Evolutionary conservation across 441 rosid genomes (phyloP), one percentile per base, ranked within the genome.

Genomic region (Kokia cookei): DNA sequence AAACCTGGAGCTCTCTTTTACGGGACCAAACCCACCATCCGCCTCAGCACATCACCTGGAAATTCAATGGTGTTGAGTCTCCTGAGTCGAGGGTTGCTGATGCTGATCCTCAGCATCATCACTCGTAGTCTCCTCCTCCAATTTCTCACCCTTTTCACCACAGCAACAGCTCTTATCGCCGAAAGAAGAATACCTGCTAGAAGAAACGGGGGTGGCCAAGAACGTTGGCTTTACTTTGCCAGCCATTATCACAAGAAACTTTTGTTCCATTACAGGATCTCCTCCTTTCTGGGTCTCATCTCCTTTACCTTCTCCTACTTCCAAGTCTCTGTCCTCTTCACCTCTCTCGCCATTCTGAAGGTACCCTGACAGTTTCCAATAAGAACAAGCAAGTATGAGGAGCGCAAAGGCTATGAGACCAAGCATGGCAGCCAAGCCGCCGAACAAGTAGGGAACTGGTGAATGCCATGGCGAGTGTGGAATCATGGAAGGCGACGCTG

Each of bases 371-470:
- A 91, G 90, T 71, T 86, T 93, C 99, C 98, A 89, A 81, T 90
- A 93, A 51, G 99, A 95, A 70, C 98, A 95, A 8, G 98, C 98
- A 13, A 95, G 96, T 80, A 95, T 88, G 7, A 93, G 59, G 42
- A 94, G 94, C 19, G 99, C 96, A 76, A 93, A 90, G 61, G 99
- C 97, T 14, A 93, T 90, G 59, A 95, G 84, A 37, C 94, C 96
- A 15, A 95, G 82, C 97, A 95, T 95, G n/a, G 99, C 99, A 0
- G 97, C 98, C 57, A 95, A 69, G 9, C 99, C 99, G 9, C 99
- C 98, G 58, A 95, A 95, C 69, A 95, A 84, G 80, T 93, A 95
- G 0, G 99, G 98, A 47, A 95, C 92, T 1, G 99, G 98, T 40
- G 99, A 93, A 80, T 95, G 98, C 97, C 98, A 90, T 22, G 94